These are phyloP conservation scores for Rhizopogon roseolus DNA, from an alignment of 768 basidiomycete genomes.

Conservation along the genomic window DNA sequence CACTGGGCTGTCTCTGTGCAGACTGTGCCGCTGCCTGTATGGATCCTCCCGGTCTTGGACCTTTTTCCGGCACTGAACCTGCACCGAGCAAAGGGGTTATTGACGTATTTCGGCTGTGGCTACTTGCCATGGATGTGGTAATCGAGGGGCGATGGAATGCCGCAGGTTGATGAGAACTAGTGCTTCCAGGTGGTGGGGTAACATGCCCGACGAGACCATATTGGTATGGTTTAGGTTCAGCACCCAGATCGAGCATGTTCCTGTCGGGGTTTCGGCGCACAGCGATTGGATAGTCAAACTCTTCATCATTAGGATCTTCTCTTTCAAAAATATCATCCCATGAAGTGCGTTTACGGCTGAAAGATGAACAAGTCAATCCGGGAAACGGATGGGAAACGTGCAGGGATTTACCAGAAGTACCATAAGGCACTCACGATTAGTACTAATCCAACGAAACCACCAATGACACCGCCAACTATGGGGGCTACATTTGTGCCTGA, in stretches of 20 bases:
- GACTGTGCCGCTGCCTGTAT: slow-evolving; percentile 25
- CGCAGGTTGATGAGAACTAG: slow-evolving; percentile 21
- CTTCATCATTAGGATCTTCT: slow-evolving; percentile 26
- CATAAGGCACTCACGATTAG: slow-evolving; percentile 40
- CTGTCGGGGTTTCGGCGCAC: slow-evolving; percentile 16
- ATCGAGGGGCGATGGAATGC: background rate
- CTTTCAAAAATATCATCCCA: slow-evolving; percentile 53
- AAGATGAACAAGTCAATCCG: slow-evolving; percentile 5
- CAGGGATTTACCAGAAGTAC: slow-evolving; percentile 42
- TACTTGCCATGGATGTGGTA: slow-evolving; percentile 7
- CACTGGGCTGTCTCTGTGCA: slow-evolving; percentile 5
- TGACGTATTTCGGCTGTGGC: slow-evolving; percentile 21
- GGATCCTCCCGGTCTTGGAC: slow-evolving; percentile 38
- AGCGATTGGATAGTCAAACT: slow-evolving; percentile 13
- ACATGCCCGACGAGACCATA: slow-evolving; percentile 57
- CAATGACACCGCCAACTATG: slow-evolving; percentile 50
- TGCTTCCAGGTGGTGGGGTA: slow-evolving; percentile 25
- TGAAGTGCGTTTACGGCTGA: slow-evolving; percentile 38
- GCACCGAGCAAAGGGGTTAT: slow-evolving; percentile 17
- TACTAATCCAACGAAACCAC: slow-evolving; percentile 49
- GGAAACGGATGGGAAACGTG: slow-evolving; percentile 3
- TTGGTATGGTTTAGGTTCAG: slow-evolving; percentile 53
- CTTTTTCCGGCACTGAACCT: slow-evolving; percentile 3
- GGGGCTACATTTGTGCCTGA: slow-evolving; percentile 33
- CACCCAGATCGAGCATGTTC: slow-evolving; percentile 24